Percentiles rank a stretch among this genome's conserved stretches.
Evolutionary conservation across 805 yeast genomes (phyloP).

Genomic region (Hanseniaspora occidentalis): DNA sequence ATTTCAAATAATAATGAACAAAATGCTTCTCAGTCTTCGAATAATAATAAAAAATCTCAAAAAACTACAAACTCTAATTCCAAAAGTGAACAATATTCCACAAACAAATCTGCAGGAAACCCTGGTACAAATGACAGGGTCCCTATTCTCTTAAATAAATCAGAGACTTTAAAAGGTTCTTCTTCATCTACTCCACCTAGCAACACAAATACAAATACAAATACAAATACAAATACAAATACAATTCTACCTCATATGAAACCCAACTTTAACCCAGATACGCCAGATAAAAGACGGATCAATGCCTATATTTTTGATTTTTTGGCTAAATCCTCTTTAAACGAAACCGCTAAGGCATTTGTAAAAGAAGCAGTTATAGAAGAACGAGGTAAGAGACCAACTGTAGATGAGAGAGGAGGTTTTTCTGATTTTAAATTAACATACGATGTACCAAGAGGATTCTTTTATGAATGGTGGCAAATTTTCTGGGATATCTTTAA

Average conservation of each 20-base stretch:
- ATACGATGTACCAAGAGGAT: conserved; percentile 75
- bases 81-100: too few species aligned
- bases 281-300: conserved; percentile 35
- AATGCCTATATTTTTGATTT: conserved; percentile 85
- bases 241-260: background rate
- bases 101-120: too few species aligned
- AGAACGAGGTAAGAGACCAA: conserved; percentile 1
- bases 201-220: background rate
- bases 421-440: conserved; percentile 24
- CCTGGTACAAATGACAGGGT: too few species aligned
- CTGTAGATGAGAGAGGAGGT: too few species aligned
- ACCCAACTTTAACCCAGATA: background rate
- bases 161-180: too few species aligned
- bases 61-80: too few species aligned
- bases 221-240: background rate
- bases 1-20: too few species aligned
- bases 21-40: too few species aligned
- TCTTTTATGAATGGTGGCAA: conserved; percentile 91
- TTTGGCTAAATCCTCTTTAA: conserved; percentile 57
- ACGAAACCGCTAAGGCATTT: conserved; percentile 62
- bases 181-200: too few species aligned
- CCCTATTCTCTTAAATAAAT: too few species aligned
- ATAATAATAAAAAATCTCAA: background rate
- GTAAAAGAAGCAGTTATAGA: conserved; percentile 40
- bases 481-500: conserved; percentile 89